These are phyloP conservation scores for Eremomyces bilateralis DNA, from an alignment of 495 filamentous ascomycete species.

Conservation along the genomic window DNA sequence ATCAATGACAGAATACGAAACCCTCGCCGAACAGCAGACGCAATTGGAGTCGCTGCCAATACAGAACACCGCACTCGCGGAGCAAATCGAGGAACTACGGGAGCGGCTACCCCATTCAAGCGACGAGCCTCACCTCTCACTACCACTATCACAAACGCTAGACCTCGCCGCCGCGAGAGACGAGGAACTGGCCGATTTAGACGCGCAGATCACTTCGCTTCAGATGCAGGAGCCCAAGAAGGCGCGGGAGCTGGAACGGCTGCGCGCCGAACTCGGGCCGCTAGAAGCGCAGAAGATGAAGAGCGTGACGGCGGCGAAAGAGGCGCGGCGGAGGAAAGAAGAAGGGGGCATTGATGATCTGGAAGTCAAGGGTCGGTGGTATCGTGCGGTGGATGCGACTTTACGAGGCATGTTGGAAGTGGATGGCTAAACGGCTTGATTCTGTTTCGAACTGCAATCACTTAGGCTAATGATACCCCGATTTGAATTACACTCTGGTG, in stretches of 20 bases:
- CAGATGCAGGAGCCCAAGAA: conserved; percentile 45
- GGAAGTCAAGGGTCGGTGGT: conserved; percentile 69
- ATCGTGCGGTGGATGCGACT: conserved; percentile 43
- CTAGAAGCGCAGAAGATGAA: conserved; percentile 51
- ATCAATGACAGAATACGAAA: no score
- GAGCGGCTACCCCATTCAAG: conserved; percentile 22
- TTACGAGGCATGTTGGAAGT: conserved; percentile 43
- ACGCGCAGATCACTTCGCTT: conserved; percentile 44
- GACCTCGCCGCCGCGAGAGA: conserved; percentile 35
- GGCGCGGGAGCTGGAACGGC: conserved; percentile 44
- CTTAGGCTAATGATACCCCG: no score
- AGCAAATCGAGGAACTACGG: conserved; percentile 31
- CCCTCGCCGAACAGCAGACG: conserved; percentile 36
- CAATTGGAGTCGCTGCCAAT: conserved; percentile 37
- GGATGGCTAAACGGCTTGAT: background rate
- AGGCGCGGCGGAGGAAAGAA: conserved; percentile 57
- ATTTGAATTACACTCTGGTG: no score
- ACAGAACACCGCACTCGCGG: conserved; percentile 39
- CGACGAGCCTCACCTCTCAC: conserved; percentile 12
- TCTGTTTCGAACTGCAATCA: no score
- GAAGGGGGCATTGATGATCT: conserved; percentile 50
- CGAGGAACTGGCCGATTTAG: conserved; percentile 37
- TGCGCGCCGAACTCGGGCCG: conserved; percentile 47
- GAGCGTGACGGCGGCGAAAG: conserved; percentile 44
- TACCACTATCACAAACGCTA: conserved; percentile 38